phyloP scores from a whole-genome alignment of 2,329 filamentous ascomycete species.

The Dactylonectria macrodidyma region DNA sequence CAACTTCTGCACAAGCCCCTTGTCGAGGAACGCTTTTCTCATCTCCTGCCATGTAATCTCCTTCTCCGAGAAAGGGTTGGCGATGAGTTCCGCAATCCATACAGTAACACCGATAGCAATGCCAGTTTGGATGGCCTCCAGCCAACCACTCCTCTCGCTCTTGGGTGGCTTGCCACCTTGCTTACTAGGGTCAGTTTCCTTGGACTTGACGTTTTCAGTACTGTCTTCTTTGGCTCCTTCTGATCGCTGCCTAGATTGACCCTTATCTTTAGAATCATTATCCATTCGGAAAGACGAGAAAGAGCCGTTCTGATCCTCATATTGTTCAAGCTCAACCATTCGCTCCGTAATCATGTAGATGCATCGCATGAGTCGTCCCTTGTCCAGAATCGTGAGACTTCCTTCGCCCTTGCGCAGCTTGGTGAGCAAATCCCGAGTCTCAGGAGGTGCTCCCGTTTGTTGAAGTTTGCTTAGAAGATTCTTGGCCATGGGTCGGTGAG shows the following conservation, averaged over 20 bases:
- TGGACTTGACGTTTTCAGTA: conserved; percentile 41
- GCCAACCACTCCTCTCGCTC: conserved; percentile 54
- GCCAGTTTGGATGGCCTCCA: conserved; percentile 54
- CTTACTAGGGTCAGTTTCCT: conserved; percentile 45
- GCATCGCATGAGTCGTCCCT: conserved; percentile 55
- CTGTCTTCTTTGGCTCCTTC: conserved; percentile 33
- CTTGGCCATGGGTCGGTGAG: conserved; percentile 73
- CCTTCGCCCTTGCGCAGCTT: conserved; percentile 71
- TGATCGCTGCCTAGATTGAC: conserved; percentile 37
- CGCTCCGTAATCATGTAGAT: conserved; percentile 56
- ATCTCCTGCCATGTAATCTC: conserved; percentile 99
- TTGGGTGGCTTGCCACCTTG: conserved; percentile 55
- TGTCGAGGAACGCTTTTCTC: conserved; percentile 92
- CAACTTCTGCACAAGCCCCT: conserved; percentile 94
- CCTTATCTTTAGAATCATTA: conserved; percentile 38
- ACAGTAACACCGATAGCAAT: conserved; percentile 68
- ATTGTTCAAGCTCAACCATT: conserved; percentile 50
- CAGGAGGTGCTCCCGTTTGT: conserved; percentile 77
- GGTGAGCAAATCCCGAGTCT: conserved; percentile 71
- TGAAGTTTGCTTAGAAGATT: conserved; percentile 75
- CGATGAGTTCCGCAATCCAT: conserved; percentile 59
- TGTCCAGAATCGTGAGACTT: conserved; percentile 60
- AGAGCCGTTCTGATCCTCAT: conserved; percentile 39
- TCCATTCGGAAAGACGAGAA: conserved; percentile 35
- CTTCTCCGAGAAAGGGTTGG: conserved; percentile 61